These are phyloP conservation scores for Aspergillus nanangensis DNA, from an alignment of 495 filamentous ascomycete genomes.

Conservation along the genomic window DNA sequence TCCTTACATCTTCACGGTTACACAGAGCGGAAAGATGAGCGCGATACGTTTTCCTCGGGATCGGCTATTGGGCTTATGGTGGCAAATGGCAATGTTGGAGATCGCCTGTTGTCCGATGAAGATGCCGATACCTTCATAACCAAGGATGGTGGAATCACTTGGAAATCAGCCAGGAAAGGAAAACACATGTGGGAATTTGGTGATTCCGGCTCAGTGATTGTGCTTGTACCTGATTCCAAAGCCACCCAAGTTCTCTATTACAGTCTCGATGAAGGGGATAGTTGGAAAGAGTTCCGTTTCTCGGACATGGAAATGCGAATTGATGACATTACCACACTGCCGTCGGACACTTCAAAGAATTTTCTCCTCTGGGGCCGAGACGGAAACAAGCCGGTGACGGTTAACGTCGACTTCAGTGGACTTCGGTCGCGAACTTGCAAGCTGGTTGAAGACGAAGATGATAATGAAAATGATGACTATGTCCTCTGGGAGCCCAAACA, in stretches of 20 bases:
- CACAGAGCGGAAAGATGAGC: conserved; percentile 74
- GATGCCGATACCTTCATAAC: conserved; percentile 85
- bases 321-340: conserved; percentile 77
- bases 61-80: conserved; percentile 92
- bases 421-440: conserved; percentile 66
- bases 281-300: conserved; percentile 74
- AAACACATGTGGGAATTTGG: conserved; percentile 89
- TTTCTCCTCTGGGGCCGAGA: conserved; percentile 84
- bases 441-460: conserved; percentile 59
- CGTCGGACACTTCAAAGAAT: conserved; percentile 80
- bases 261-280: conserved; percentile 71
- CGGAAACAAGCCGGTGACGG: conserved; percentile 50
- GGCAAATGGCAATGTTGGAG: conserved; percentile 85
- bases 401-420: conserved; percentile 85
- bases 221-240: conserved; percentile 63
- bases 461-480: conserved; percentile 68
- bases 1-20: conserved; percentile 92
- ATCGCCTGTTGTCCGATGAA: conserved; percentile 45
- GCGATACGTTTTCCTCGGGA: conserved; percentile 79
- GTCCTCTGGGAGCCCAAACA: conserved; percentile 80
- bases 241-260: conserved; percentile 70
- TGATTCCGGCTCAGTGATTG: conserved; percentile 87
- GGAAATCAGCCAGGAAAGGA: conserved; percentile 81
- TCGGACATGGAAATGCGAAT: conserved; percentile 62
- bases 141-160: conserved; percentile 79